These are phyloP conservation scores for Fraxinus greggii DNA, from an alignment of 305 asterid genomes.

Conservation along the genomic window DNA sequence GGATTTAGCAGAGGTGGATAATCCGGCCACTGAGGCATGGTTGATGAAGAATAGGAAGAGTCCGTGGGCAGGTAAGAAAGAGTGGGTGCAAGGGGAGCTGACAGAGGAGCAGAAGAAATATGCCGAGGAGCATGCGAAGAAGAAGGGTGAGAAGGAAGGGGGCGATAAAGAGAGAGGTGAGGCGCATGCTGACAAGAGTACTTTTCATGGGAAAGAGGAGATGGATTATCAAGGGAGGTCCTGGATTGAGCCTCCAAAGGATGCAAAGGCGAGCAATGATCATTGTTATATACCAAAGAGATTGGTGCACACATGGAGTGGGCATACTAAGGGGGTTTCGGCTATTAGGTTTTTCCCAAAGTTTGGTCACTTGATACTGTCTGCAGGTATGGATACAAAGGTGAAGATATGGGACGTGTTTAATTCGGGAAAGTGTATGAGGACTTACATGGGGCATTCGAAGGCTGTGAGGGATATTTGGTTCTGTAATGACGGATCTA, in stretches of 20 bases:
- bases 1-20: slow-evolving; percentile 57
- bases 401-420: slow-evolving; percentile 97
- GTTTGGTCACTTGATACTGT: slow-evolving; percentile 83
- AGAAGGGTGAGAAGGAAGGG: slow-evolving; percentile 77
- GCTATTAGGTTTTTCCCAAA: slow-evolving; percentile 96
- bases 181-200: slow-evolving; percentile 60
- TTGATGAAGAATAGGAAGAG: slow-evolving; percentile 89
- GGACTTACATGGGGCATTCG: slow-evolving; percentile 94
- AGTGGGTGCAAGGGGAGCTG: slow-evolving; percentile 68
- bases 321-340: slow-evolving; percentile 94
- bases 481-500: slow-evolving; percentile 84
- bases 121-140: slow-evolving; percentile 94
- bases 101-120: slow-evolving; percentile 97
- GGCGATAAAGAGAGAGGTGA: slow-evolving; percentile 69
- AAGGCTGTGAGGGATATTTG: slow-evolving; percentile 94
- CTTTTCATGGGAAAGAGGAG: slow-evolving; percentile 94
- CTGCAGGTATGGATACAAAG: slow-evolving; percentile 97
- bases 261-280: slow-evolving; percentile 87
- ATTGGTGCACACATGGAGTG: slow-evolving; percentile 96
- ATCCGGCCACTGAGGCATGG: slow-evolving; percentile 86
- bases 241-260: slow-evolving; percentile 95
- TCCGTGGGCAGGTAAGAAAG: slow-evolving; percentile 94
- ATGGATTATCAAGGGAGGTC: slow-evolving; percentile 97
- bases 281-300: slow-evolving; percentile 96
- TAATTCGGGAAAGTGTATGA: slow-evolving; percentile 89